phyloP scores from a whole-genome alignment of 305 asterid species.

The Fraxinus greggii region DNA sequence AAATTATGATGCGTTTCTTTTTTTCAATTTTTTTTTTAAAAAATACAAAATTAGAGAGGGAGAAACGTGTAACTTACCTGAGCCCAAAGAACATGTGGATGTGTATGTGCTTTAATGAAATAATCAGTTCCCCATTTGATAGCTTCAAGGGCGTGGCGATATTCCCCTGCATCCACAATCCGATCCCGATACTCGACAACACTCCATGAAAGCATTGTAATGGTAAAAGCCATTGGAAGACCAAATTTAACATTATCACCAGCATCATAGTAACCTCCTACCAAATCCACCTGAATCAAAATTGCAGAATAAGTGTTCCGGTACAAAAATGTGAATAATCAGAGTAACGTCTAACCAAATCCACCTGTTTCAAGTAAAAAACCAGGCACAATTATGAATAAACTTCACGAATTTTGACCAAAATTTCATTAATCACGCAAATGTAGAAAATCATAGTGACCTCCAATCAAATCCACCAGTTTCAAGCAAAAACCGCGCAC shows the following conservation, averaged over 20 bases:
- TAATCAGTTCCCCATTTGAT: conserved; percentile 96
- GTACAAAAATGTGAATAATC: conserved; percentile 22
- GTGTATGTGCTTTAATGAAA: conserved; percentile 85
- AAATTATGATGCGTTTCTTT: not conserved
- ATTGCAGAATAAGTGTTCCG: not conserved
- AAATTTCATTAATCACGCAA: not conserved
- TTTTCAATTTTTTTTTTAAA: not conserved
- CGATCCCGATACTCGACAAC: conserved; percentile 55
- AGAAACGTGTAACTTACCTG: conserved; percentile 41
- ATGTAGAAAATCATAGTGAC: not conserved
- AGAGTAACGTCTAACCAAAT: conserved; percentile 81
- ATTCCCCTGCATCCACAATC: conserved; percentile 60
- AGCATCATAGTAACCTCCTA: conserved; percentile 92
- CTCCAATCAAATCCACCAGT: not conserved
- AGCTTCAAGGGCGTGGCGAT: conserved; percentile 65
- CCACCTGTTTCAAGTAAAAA: conserved; percentile 27
- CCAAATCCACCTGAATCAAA: conserved; percentile 63
- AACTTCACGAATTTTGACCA: not conserved
- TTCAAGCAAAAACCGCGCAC: not conserved
- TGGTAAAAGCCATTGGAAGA: conserved; percentile 81
- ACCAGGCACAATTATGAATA: not conserved
- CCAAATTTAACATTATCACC: conserved; percentile 88
- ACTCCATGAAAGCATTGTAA: conserved; percentile 77
- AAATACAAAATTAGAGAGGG: not conserved
- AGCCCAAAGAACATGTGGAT: conserved; percentile 75